A percentile compares a stretch with the other conserved stretches of the same genome.
phyloP scores from a whole-genome alignment of 176 grass and related monocot species.

The Rhynchospora breviuscula region DNA sequence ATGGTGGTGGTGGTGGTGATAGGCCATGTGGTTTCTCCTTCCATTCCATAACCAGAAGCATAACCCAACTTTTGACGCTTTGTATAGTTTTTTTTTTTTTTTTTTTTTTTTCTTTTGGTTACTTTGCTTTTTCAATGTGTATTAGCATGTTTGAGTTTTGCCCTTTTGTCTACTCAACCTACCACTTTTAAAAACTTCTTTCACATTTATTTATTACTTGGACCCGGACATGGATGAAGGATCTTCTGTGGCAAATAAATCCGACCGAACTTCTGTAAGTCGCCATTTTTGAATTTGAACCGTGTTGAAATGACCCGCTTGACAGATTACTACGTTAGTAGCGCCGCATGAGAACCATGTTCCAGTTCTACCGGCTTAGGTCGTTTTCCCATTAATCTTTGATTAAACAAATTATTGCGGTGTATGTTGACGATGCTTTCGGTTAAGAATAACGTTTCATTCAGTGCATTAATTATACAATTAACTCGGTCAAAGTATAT shows the following conservation, averaged over 20 bases:
- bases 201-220: background rate
- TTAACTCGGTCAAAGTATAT: background rate
- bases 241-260: background rate
- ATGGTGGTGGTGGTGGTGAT: background rate
- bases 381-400: constrained; percentile 10
- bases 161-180: constrained; percentile 15
- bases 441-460: background rate
- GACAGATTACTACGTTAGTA: too few relatives aligned
- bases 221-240: background rate
- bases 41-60: constrained; percentile 13
- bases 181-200: background rate
- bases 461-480: background rate
- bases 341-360: background rate
- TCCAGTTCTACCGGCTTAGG: background rate
- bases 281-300: background rate
- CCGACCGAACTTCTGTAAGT: background rate
- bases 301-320: background rate
- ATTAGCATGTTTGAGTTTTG: background rate
- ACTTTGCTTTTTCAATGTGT: background rate
- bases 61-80: background rate
- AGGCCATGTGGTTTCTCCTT: background rate
- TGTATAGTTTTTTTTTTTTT: background rate
- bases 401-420: constrained; percentile 9
- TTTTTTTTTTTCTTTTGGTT: background rate
- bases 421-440: constrained; percentile 11